Conservation (phyloP, 257 asterid species). For the Agastache rugosa region DNA sequence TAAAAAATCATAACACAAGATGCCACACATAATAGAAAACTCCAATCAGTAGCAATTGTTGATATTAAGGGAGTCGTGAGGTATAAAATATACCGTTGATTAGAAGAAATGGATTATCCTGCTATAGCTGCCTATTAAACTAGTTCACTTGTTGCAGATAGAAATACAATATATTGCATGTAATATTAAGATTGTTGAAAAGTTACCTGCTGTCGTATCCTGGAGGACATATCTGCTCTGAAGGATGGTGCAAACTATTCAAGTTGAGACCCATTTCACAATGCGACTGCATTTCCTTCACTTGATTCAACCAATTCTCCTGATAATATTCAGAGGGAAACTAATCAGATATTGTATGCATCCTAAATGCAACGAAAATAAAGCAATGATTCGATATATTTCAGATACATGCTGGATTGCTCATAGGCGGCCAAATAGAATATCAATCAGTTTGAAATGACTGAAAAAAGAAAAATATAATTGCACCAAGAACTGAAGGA, state of each 20-base stretch:
- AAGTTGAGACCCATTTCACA: slow-evolving; percentile 73
- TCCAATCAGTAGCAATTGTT: not conserved
- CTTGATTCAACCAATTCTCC: slow-evolving; percentile 91
- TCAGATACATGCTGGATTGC: not conserved
- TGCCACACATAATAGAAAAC: not conserved
- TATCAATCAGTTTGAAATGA: not conserved
- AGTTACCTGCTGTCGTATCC: slow-evolving; percentile 50
- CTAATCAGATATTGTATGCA: not conserved
- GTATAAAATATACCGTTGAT: not conserved
- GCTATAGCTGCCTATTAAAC: not conserved
- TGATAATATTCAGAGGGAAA: slow-evolving; percentile 40
- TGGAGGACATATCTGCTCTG: slow-evolving; percentile 39
- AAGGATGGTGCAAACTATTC: slow-evolving; percentile 35
- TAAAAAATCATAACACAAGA: not conserved
- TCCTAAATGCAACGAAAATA: not conserved
- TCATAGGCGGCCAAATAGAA: not conserved
- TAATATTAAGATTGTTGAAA: not conserved
- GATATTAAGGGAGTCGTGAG: not conserved
- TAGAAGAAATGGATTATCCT: not conserved
- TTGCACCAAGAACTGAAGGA: not conserved
- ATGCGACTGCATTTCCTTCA: slow-evolving; percentile 82
- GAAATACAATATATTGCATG: not conserved
- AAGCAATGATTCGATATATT: slow-evolving; percentile 12
- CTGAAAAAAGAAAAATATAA: not conserved
- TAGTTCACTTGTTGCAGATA: not conserved